phyloP scores from a whole-genome alignment of 441 rosid species.

The Lepidium campestre region DNA sequence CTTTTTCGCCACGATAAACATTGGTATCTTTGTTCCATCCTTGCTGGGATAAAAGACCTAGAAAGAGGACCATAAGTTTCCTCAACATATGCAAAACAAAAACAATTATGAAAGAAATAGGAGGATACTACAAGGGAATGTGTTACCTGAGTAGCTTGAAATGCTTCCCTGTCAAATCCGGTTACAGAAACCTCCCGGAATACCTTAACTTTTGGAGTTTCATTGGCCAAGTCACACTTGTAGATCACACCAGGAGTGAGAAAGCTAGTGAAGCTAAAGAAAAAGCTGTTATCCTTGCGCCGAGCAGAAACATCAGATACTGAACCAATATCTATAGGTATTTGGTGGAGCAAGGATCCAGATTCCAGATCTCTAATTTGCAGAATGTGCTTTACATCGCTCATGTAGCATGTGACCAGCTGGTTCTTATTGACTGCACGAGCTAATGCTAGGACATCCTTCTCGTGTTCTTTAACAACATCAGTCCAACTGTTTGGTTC shows the following conservation, averaged over 20 bases:
- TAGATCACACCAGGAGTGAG: slow-evolving; percentile 84
- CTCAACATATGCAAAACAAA: background rate
- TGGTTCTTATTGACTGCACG: slow-evolving; percentile 60
- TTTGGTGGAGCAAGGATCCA: slow-evolving; percentile 69
- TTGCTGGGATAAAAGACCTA: slow-evolving; percentile 82
- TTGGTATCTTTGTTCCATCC: slow-evolving; percentile 82
- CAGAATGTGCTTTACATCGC: slow-evolving; percentile 76
- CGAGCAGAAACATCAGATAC: slow-evolving; percentile 66
- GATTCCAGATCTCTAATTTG: slow-evolving; percentile 80
- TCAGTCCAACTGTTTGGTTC: slow-evolving; percentile 73
- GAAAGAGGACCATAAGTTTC: slow-evolving; percentile 1
- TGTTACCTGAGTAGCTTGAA: slow-evolving; percentile 73
- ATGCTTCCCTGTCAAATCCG: slow-evolving; percentile 70
- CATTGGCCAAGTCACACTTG: slow-evolving; percentile 61
- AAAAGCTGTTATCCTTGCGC: slow-evolving; percentile 52
- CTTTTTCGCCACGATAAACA: slow-evolving; percentile 71
- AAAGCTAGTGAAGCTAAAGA: slow-evolving; percentile 76
- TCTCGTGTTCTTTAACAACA: slow-evolving; percentile 68
- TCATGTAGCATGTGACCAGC: slow-evolving; percentile 74
- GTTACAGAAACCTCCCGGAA: slow-evolving; percentile 72
- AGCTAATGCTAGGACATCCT: slow-evolving; percentile 78
- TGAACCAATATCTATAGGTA: slow-evolving; percentile 78
- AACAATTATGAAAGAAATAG: background rate
- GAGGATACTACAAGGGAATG: background rate
- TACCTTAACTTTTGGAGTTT: slow-evolving; percentile 65